These are phyloP conservation scores for Gossypium laxum DNA, from an alignment of 441 rosid species.

Conservation along the genomic window DNA sequence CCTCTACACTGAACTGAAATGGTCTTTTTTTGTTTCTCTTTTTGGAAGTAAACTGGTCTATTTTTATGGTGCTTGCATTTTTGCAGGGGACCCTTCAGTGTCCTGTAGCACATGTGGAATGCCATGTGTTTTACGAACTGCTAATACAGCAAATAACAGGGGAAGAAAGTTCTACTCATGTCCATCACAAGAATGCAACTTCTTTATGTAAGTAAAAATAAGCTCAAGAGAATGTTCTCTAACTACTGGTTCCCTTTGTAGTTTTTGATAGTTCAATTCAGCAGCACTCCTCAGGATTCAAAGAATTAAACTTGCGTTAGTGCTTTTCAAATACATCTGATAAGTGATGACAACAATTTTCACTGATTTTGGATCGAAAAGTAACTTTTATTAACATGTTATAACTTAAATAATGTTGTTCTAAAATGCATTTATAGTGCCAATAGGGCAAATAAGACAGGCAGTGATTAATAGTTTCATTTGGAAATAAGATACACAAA, in stretches of 20 bases:
- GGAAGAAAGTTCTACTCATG: conserved; percentile 90
- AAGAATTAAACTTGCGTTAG: background rate
- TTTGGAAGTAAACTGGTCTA: background rate
- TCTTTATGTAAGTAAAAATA: conserved; percentile 55
- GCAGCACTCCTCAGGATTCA: background rate
- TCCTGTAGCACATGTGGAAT: conserved; percentile 64
- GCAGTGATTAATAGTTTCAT: background rate
- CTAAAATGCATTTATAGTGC: background rate
- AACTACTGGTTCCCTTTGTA: background rate
- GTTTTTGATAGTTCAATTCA: background rate
- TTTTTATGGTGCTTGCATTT: conserved; percentile 4
- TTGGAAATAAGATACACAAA: background rate
- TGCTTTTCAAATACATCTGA: background rate
- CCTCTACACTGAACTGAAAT: background rate
- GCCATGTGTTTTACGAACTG: conserved; percentile 58
- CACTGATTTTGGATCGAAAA: background rate
- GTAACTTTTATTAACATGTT: background rate
- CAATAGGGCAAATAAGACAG: background rate
- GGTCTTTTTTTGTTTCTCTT: background rate
- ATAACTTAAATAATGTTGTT: background rate
- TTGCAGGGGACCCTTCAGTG: conserved; percentile 59
- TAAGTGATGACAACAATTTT: background rate
- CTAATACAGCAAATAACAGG: conserved; percentile 75
- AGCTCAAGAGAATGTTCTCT: background rate
- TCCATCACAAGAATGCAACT: conserved; percentile 68